phyloP scores from a whole-genome alignment of 805 yeast species.

The Clavispora phyllophila region DNA sequence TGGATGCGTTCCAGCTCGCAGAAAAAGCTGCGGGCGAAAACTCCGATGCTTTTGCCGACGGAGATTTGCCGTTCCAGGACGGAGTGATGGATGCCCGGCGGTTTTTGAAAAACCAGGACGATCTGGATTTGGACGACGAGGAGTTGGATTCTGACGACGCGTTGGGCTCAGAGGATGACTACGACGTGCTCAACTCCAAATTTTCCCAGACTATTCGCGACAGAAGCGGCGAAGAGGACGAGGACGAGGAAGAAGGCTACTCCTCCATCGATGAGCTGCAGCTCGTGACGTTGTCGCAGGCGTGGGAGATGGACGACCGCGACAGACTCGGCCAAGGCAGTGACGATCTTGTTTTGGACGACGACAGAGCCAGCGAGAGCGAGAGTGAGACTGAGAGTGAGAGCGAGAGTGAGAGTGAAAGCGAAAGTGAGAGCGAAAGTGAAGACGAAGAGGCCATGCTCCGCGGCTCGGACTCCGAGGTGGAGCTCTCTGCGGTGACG shows the following conservation, averaged over 20 bases:
- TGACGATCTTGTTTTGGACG: constrained; percentile 14
- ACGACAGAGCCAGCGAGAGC: constrained; percentile 21
- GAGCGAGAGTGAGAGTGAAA: constrained; percentile 7
- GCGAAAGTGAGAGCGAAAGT: constrained; percentile 28
- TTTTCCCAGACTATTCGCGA: constrained; percentile 68
- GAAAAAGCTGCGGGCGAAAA: constrained; percentile 26
- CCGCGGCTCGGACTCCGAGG: constrained; percentile 29
- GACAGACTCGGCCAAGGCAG: constrained; percentile 23
- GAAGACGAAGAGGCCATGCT: constrained; percentile 25
- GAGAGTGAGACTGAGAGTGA: constrained; percentile 22
- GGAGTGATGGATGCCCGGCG: constrained; percentile 41
- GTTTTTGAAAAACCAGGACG: constrained; percentile 22
- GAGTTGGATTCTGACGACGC: constrained; percentile 87
- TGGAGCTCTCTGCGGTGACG: constrained; percentile 48
- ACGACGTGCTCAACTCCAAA: constrained; percentile 55
- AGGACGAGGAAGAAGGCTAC: constrained; percentile 50
- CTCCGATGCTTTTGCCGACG: constrained; percentile 15
- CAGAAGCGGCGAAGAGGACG: constrained; percentile 30
- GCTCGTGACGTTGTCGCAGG: constrained; percentile 73
- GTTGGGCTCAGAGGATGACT: constrained; percentile 73
- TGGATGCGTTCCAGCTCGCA: constrained; percentile 43
- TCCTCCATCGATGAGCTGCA: constrained; percentile 73
- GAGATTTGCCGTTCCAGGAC: constrained; percentile 23
- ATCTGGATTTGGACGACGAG: constrained; percentile 47
- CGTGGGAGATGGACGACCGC: constrained; percentile 77